Evolutionary conservation across 768 basidiomycete genomes (phyloP).

Genomic region (Kwoniella pini): DNA sequence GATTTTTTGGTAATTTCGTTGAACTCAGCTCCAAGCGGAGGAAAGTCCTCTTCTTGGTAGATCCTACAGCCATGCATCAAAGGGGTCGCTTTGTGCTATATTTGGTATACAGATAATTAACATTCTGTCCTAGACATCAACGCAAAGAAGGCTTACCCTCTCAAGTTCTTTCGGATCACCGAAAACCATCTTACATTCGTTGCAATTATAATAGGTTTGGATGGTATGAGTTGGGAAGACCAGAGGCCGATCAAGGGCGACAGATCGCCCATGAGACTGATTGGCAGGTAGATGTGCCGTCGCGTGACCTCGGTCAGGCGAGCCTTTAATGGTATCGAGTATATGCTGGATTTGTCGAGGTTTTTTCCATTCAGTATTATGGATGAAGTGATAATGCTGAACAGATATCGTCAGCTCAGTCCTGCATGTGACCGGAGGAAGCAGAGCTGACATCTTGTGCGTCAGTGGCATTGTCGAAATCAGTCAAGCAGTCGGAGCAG

Average conservation of each 20-base stretch:
- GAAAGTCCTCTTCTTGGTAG: not conserved
- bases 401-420: not conserved
- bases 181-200: constrained; percentile 3
- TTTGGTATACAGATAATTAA: not conserved
- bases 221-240: constrained; percentile 2
- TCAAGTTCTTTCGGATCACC: not conserved
- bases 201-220: constrained; percentile 1
- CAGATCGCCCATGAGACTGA: not conserved
- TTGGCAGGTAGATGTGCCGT: no score
- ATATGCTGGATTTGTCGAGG: not conserved
- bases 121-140: not conserved
- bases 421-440: no score
- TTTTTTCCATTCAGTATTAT: not conserved
- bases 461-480: not conserved
- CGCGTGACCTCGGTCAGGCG: not conserved
- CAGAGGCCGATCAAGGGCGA: no score
- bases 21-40: not conserved
- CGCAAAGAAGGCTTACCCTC: not conserved
- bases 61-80: not conserved
- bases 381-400: not conserved
- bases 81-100: constrained; percentile 5
- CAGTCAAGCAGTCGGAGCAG: constrained; percentile 2
- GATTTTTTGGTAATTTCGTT: not conserved
- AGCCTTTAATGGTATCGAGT: not conserved
- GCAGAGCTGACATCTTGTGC: not conserved